A percentile compares a stretch with the other conserved stretches of the same genome.
Conservation (phyloP, 1,284 basidiomycete genomes). For the Omphalotus olearius region DNA sequence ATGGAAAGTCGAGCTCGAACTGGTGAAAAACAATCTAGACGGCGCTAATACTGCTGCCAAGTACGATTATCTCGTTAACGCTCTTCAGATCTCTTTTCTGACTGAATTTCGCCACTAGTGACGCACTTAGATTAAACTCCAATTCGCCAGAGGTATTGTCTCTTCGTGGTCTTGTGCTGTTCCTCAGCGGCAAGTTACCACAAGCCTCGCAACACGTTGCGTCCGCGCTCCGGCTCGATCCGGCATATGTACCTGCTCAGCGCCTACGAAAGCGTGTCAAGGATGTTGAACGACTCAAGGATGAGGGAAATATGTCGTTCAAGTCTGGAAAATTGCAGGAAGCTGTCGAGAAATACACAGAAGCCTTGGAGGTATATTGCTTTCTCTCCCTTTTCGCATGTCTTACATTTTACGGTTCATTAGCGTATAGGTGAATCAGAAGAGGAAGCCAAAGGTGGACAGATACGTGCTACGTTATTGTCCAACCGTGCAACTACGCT, state of each 20-base stretch:
- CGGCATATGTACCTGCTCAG: slow-evolving; percentile 69
- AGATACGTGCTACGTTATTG: slow-evolving; percentile 74
- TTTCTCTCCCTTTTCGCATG: background rate
- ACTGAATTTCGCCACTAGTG: slow-evolving; percentile 37
- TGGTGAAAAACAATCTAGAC: slow-evolving; percentile 68
- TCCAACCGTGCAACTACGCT: slow-evolving; percentile 84
- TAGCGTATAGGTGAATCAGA: slow-evolving; percentile 58
- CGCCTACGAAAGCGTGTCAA: slow-evolving; percentile 72
- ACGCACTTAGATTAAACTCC: slow-evolving; percentile 67
- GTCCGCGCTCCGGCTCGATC: slow-evolving; percentile 76
- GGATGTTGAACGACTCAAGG: slow-evolving; percentile 78
- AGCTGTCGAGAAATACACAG: slow-evolving; percentile 66
- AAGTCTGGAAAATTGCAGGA: slow-evolving; percentile 58
- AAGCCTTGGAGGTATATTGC: slow-evolving; percentile 57
- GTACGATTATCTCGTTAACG: slow-evolving; percentile 36
- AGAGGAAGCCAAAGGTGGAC: slow-evolving; percentile 70
- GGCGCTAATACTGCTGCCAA: slow-evolving; percentile 67
- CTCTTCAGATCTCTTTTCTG: slow-evolving; percentile 7
- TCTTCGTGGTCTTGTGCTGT: slow-evolving; percentile 76
- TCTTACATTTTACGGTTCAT: background rate
- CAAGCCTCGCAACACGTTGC: slow-evolving; percentile 72
- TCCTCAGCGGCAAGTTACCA: slow-evolving; percentile 68
- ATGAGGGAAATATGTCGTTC: slow-evolving; percentile 80
- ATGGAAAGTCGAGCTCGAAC: slow-evolving; percentile 76
- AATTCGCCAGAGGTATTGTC: slow-evolving; percentile 81